phyloP scores from a whole-genome alignment of 768 basidiomycete species.

The Hysterangium stoloniferum region DNA sequence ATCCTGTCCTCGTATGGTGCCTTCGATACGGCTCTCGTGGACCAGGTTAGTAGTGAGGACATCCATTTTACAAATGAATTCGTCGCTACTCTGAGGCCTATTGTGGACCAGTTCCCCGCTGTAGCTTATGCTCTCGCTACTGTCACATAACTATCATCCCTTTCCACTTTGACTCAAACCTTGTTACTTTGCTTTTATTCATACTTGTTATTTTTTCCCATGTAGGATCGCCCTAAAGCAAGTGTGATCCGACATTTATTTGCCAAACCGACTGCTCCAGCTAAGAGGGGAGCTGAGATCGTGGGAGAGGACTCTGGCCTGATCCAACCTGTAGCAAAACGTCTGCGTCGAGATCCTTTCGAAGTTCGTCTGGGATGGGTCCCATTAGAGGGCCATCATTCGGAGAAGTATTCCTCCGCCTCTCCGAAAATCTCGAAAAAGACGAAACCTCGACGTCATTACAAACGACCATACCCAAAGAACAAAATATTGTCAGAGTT shows the following conservation, averaged over 20 bases:
- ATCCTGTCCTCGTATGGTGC: slow-evolving; percentile 1
- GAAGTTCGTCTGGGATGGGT: neutral
- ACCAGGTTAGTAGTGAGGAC: neutral
- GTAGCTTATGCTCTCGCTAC: too few species aligned
- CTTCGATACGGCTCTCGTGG: neutral
- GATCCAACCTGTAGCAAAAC: too few species aligned
- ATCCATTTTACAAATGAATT: neutral
- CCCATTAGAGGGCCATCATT: neutral
- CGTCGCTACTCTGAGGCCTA: neutral
- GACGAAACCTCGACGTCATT: neutral
- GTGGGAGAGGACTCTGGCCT: too few species aligned
- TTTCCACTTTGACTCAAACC: neutral
- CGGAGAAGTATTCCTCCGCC: neutral
- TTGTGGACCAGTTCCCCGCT: neutral
- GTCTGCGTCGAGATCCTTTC: neutral
- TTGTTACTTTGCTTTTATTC: neutral
- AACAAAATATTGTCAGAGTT: neutral
- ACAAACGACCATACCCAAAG: neutral
- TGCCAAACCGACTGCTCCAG: too few species aligned
- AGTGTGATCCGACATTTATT: too few species aligned
- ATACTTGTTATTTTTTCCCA: too few species aligned
- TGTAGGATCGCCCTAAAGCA: too few species aligned
- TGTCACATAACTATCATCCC: neutral
- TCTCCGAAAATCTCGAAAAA: neutral
- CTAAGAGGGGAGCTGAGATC: too few species aligned